These are phyloP conservation scores for Xylariaceae sp. DNA, from an alignment of 2,329 filamentous ascomycete genomes.

Conservation along the genomic window DNA sequence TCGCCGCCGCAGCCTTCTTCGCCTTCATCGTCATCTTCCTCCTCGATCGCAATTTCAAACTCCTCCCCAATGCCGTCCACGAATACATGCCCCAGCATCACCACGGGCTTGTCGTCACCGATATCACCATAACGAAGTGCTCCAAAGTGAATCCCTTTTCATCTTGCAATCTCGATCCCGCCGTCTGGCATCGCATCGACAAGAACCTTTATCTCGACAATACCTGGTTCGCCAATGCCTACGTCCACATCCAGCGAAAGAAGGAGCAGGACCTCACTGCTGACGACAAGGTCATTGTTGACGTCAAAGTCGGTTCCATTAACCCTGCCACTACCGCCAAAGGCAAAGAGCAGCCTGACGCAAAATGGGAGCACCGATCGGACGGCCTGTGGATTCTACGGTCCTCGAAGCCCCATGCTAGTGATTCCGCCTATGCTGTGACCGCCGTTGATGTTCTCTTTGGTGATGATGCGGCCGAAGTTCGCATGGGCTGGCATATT, in stretches of 20 bases:
- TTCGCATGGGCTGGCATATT: conserved; percentile 78
- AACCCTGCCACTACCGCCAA: conserved; percentile 61
- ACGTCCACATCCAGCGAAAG: conserved; percentile 77
- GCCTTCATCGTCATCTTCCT: conserved; percentile 71
- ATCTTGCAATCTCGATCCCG: conserved; percentile 68
- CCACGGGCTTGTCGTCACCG: conserved; percentile 78
- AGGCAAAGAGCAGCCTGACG: conserved; percentile 51
- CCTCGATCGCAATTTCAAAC: conserved; percentile 83
- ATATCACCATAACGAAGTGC: conserved; percentile 75
- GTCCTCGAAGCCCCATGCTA: conserved; percentile 66
- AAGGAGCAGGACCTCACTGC: conserved; percentile 75
- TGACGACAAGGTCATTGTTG: conserved; percentile 75
- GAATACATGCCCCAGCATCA: conserved; percentile 83
- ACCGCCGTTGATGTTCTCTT: conserved; percentile 85
- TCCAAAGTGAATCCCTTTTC: conserved; percentile 70
- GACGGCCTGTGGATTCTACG: conserved; percentile 80
- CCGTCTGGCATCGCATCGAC: conserved; percentile 75
- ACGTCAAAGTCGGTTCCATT: conserved; percentile 69
- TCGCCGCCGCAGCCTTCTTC: conserved; percentile 61
- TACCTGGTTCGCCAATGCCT: conserved; percentile 72
- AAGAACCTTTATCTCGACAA: conserved; percentile 82
- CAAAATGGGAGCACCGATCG: conserved; percentile 73
- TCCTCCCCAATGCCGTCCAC: conserved; percentile 81
- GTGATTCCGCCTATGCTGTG: conserved; percentile 69
- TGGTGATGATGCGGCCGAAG: conserved; percentile 87